These are phyloP conservation scores for Leucoagaricus sp. DNA, from an alignment of 1,284 basidiomycete species.

Conservation along the genomic window DNA sequence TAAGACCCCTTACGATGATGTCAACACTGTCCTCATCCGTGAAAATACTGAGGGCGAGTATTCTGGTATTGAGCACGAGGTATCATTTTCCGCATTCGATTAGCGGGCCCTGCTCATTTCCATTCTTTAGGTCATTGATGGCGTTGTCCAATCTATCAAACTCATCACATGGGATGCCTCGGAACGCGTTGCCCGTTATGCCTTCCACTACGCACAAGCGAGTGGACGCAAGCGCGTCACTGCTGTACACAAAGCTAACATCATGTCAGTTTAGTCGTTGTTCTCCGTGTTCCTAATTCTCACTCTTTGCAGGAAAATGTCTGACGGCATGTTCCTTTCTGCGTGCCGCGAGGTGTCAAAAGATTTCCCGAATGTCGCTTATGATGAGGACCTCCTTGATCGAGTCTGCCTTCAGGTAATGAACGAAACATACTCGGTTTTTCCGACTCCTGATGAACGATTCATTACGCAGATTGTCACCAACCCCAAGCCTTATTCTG, in stretches of 20 bases:
- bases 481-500: constrained; percentile 92
- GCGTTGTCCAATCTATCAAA: constrained; percentile 99
- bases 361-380: constrained; percentile 92
- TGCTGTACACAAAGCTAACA: constrained; percentile 99
- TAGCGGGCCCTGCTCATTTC: not conserved
- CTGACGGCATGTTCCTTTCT: constrained; percentile 99
- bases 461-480: constrained; percentile 69
- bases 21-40: constrained; percentile 97
- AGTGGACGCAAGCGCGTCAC: constrained; percentile 92
- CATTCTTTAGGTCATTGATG: constrained; percentile 77
- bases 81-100: constrained; percentile 28
- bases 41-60: constrained; percentile 99
- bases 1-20: constrained; percentile 98
- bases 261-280: constrained; percentile 69
- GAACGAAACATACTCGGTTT: not conserved
- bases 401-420: constrained; percentile 90
- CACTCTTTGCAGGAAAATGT: constrained; percentile 82
- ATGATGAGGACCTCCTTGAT: constrained; percentile 98
- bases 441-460: not conserved
- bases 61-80: constrained; percentile 98
- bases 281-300: not conserved
- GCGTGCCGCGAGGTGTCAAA: constrained; percentile 97
- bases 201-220: constrained; percentile 95
- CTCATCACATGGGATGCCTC: constrained; percentile 99
- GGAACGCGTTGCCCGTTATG: constrained; percentile 97